Base-by-base conservation (phyloP, 202 grass and related monocot species). In the Musa balbisiana region DNA sequence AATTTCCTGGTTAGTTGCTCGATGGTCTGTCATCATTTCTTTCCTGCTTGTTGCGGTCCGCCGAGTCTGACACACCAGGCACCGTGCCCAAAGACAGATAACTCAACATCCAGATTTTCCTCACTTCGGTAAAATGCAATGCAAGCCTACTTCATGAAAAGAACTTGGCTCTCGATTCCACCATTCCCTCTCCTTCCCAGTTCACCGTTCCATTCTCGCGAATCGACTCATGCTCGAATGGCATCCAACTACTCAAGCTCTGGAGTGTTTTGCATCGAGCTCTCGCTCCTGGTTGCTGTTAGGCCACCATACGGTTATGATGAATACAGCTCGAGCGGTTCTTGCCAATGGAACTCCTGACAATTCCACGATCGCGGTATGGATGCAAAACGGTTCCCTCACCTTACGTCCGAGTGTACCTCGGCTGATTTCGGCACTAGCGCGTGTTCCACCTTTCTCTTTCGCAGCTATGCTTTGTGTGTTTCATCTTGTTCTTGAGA, bases 371-470 rank as follows among this genome's bases (percentile, higher is more conserved):
- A 23, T 78, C 26, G 86, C 79, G 49, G 62, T n/a, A 74, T 76
- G 71, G 72, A 66, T 73, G 75, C 49, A 80, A 70, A 12, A 80
- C 80, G 6, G 22, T 24, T n/a, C n/a, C n/a, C 6, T 1, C 13
- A 70, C 53, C n/a, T n/a, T 72, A 65, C 81, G 64, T 51, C 67
- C 63, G 55, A 53, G 67, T 92, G 92, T 59, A 96, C n/a, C n/a
- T n/a, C n/a, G n/a, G n/a, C n/a, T n/a, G 83, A 75, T 82, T 92
- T 68, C 75, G 71, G 79, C 92, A 96, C 51, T 87, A 56, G 13
- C 74, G n/a, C n/a, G n/a, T 76, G 49, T 63, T 63, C 74, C 74
- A 76, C n/a, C 22, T 76, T 76, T 27, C 58, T 76, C 64, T 83
- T 53, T n/a, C n/a, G n/a, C n/a, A n/a, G n/a, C n/a, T n/a, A n/a